A percentile compares a stretch with the other conserved stretches of the same genome.
phyloP scores from a whole-genome alignment of 2,329 filamentous ascomycete genomes.

The Passalora sequoiae region DNA sequence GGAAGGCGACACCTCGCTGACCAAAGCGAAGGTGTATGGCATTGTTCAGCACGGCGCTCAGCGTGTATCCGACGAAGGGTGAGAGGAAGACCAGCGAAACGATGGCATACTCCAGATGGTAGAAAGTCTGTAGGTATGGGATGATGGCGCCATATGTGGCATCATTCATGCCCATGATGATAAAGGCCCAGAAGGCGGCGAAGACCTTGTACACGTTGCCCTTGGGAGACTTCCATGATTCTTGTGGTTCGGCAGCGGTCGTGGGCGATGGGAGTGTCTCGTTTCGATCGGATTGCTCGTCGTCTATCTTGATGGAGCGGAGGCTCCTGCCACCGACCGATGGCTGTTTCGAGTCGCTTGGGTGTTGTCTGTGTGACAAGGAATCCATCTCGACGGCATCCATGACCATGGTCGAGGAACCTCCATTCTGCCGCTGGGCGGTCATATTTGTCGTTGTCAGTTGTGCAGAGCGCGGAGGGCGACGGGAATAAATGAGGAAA shows the following conservation, averaged over 20 bases:
- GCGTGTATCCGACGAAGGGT: slow-evolving; percentile 60
- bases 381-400: slow-evolving; percentile 27
- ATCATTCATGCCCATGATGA: slow-evolving; percentile 65
- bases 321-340: slow-evolving; percentile 24
- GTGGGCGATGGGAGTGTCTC: slow-evolving; percentile 45
- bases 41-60: slow-evolving; percentile 61
- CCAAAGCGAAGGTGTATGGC: slow-evolving; percentile 60
- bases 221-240: slow-evolving; percentile 60
- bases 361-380: slow-evolving; percentile 16
- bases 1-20: slow-evolving; percentile 64
- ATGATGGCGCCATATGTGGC: slow-evolving; percentile 44
- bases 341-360: slow-evolving; percentile 16
- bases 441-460: too few relatives aligned
- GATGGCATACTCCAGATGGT: slow-evolving; percentile 56
- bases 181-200: slow-evolving; percentile 57
- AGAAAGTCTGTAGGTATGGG: slow-evolving; percentile 57
- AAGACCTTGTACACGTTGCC: slow-evolving; percentile 56
- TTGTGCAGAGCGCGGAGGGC: too few relatives aligned
- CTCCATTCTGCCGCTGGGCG: slow-evolving; percentile 18
- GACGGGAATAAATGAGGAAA: too few relatives aligned
- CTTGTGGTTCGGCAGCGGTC: slow-evolving; percentile 39
- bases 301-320: slow-evolving; percentile 10
- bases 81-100: slow-evolving; percentile 64
- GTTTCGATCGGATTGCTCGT: slow-evolving; percentile 25
- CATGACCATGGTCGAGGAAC: slow-evolving; percentile 28